phyloP scores from a whole-genome alignment of 2,329 filamentous ascomycete genomes.

The Geosmithia morbida region DNA sequence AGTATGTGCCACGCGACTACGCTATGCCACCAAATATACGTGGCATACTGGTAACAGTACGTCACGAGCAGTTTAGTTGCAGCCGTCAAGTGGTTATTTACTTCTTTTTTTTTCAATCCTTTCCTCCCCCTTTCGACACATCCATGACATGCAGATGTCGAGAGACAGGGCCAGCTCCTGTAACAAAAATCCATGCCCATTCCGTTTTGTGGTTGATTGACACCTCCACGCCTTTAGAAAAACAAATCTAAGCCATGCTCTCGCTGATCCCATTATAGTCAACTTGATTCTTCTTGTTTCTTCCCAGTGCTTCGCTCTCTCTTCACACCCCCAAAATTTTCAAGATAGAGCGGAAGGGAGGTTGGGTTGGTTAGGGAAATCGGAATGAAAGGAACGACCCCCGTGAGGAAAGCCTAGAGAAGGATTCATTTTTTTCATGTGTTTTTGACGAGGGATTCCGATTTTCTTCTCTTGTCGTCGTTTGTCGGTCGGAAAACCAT shows the following conservation, averaged over 20 bases:
- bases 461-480: not conserved
- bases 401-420: not conserved
- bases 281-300: not conserved
- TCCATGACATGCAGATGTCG: slow-evolving; percentile 30
- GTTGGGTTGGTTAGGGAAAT: not conserved
- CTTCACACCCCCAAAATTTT: not conserved
- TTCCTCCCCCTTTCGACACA: slow-evolving; percentile 28
- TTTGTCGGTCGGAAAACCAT: too few relatives aligned
- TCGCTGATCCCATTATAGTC: too few relatives aligned
- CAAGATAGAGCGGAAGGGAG: not conserved
- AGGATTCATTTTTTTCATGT: not conserved
- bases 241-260: not conserved
- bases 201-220: slow-evolving; percentile 8
- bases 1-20: too few relatives aligned
- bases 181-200: slow-evolving; percentile 11
- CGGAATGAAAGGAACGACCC: not conserved
- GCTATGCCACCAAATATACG: too few relatives aligned
- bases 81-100: slow-evolving; percentile 6
- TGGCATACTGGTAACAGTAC: too few relatives aligned
- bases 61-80: too few relatives aligned
- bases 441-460: not conserved
- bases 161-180: slow-evolving; percentile 14
- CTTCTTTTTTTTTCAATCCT: slow-evolving; percentile 23
- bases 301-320: slow-evolving; percentile 1
- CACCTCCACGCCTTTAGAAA: slow-evolving; percentile 8